Evolutionary conservation across 768 basidiomycete species (phyloP), one percentile per base, ranked within the genome.

Genomic region (Hericium erinaceus): DNA sequence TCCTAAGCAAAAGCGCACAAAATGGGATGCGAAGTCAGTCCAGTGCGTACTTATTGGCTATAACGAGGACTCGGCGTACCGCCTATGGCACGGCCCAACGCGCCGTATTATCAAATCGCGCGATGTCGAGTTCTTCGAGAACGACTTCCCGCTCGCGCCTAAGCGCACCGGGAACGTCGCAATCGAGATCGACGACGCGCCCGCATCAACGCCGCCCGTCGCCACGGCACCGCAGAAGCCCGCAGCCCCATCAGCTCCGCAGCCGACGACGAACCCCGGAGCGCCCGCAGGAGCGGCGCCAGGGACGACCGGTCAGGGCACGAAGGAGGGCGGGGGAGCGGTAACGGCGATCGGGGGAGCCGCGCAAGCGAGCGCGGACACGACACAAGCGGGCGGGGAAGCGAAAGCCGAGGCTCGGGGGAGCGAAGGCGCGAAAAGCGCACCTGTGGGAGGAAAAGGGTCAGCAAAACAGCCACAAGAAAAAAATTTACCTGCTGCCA

Each of bases 61-160:
- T 2, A 22, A 22, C 2, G 22, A 22, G 22, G 22, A 66, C 26
- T 65, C 69, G 0, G 58, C 61, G 2, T 69, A 68, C 50, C 57
- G 64, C 0, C 65, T 61, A 20, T 66, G 61, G 44, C 59, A 70
- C 26, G 41, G 11, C 12, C 39, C 1, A 52, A 56, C 16, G 26
- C 6, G 54, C 39, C 48, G 57, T 6, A 50, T 64, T 15, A 22
- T 63, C 7, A 10, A 37, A 0, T 63, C 66, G 13, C 57, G 60
- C 24, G 56, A 67, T 24, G 61, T 66, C 10, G 26, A 50, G 0
- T 67, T 69, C 56, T 60, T 63, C 37, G 67, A 67, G 53, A 62
- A 10, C 24, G 8, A 8, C 26, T 26, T 38, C 52, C 52, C n/a
- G 28, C 28, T 41, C 40, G 6, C 40, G 2, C 40, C 40, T 41